These are phyloP conservation scores for Ogataea zsoltii DNA, from an alignment of 805 yeast genomes.

Conservation along the genomic window DNA sequence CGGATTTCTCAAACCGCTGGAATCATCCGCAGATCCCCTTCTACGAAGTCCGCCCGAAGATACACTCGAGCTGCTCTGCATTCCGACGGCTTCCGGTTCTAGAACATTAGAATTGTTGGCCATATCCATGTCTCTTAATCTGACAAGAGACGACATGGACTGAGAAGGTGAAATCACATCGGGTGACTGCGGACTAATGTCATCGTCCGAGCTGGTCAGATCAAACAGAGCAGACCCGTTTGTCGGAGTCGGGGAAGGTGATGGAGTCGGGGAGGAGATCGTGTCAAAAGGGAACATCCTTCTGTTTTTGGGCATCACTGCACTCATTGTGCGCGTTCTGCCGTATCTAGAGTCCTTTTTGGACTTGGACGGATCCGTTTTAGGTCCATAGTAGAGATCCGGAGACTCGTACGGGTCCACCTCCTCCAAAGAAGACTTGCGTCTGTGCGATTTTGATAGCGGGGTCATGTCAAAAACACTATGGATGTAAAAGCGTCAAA, in stretches of 20 bases:
- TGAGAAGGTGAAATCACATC: slow-evolving; percentile 15
- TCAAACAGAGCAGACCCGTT: slow-evolving; percentile 22
- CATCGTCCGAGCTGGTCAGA: slow-evolving; percentile 9
- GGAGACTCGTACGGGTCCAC: slow-evolving; percentile 66
- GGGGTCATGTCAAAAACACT: no score
- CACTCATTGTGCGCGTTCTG: slow-evolving; percentile 55
- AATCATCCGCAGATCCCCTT: slow-evolving; percentile 57
- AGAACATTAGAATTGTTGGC: slow-evolving; percentile 2
- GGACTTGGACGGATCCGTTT: slow-evolving; percentile 53
- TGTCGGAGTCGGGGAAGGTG: slow-evolving; percentile 9
- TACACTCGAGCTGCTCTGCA: neutral
- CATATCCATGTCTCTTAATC: slow-evolving; percentile 15
- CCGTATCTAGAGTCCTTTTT: slow-evolving; percentile 42
- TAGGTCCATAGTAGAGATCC: slow-evolving; percentile 69
- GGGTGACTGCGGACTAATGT: slow-evolving; percentile 1
- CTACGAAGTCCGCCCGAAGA: slow-evolving; percentile 31
- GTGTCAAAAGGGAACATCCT: slow-evolving; percentile 12
- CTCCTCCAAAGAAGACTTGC: slow-evolving; percentile 47
- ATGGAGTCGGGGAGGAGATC: slow-evolving; percentile 11
- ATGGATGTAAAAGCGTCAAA: neutral
- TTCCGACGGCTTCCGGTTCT: neutral
- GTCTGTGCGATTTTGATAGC: slow-evolving; percentile 14
- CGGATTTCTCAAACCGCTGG: slow-evolving; percentile 33
- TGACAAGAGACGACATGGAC: slow-evolving; percentile 25
- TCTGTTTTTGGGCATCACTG: slow-evolving; percentile 31